These are phyloP conservation scores for Ceratocystis destructans DNA, from an alignment of 2,329 filamentous ascomycete genomes.

Conservation along the genomic window DNA sequence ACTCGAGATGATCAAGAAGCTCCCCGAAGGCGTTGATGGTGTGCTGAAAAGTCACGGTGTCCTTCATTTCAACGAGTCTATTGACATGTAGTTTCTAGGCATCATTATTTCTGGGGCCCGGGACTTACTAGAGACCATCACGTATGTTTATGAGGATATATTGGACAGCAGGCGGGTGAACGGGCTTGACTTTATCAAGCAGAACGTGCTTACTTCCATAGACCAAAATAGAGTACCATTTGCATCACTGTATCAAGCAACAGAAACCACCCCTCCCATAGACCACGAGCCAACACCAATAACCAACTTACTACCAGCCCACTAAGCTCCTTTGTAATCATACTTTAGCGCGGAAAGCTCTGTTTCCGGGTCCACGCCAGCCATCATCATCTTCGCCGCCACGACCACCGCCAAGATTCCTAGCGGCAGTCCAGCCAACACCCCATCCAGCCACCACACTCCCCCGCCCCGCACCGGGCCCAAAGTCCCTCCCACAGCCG, in stretches of 20 bases:
- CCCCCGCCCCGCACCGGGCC: conserved; percentile 25
- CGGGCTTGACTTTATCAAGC: neutral
- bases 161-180: neutral
- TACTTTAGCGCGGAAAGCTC: conserved; percentile 51
- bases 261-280: neutral
- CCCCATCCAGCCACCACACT: conserved; percentile 28
- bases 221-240: conserved; percentile 7
- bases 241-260: neutral
- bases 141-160: neutral
- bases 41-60: conserved; percentile 75
- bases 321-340: conserved; percentile 51
- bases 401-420: conserved; percentile 49
- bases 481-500: conserved; percentile 28
- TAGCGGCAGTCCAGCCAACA: conserved; percentile 39
- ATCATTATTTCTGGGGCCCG: neutral
- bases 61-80: conserved; percentile 81
- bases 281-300: neutral
- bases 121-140: neutral
- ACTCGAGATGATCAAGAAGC: conserved; percentile 41
- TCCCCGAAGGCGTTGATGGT: conserved; percentile 76
- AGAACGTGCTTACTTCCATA: neutral
- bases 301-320: neutral
- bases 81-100: conserved; percentile 47
- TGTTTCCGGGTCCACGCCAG: conserved; percentile 51
- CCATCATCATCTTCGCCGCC: conserved; percentile 51